phyloP scores from a whole-genome alignment of 805 yeast genomes.

The Ogataea paraovalis region DNA sequence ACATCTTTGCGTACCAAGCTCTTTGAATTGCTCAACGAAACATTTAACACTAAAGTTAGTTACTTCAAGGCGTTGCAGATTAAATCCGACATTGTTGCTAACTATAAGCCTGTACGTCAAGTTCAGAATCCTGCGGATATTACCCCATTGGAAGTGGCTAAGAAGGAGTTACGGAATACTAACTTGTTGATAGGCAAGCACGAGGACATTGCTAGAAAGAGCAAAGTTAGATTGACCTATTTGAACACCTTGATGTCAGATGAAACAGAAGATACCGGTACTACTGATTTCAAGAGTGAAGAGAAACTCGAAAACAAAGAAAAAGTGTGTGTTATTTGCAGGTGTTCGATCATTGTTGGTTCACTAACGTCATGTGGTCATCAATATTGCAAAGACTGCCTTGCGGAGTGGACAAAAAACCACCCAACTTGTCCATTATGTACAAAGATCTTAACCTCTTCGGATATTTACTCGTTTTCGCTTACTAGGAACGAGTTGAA shows the following conservation, averaged over 20 bases:
- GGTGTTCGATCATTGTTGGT: constrained; percentile 65
- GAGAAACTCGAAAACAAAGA: constrained; percentile 28
- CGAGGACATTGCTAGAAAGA: constrained; percentile 21
- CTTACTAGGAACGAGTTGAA: constrained; percentile 49
- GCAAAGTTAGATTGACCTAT: constrained; percentile 44
- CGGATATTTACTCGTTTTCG: constrained; percentile 68
- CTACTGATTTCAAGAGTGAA: constrained; percentile 18
- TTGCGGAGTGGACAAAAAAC: constrained; percentile 61
- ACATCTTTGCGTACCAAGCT: constrained; percentile 42
- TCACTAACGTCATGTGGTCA: constrained; percentile 90
- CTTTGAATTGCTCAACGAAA: constrained; percentile 50
- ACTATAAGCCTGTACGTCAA: constrained; percentile 34
- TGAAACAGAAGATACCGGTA: constrained; percentile 11
- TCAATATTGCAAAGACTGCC: constrained; percentile 78
- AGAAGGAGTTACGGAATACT: constrained; percentile 7
- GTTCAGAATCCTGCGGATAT: constrained; percentile 1
- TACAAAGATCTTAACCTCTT: constrained; percentile 44
- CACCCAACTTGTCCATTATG: constrained; percentile 77
- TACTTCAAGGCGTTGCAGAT: constrained; percentile 84
- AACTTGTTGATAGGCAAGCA: background rate
- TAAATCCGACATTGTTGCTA: constrained; percentile 76
- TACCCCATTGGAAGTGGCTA: constrained; percentile 23
- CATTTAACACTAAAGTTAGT: constrained; percentile 75
- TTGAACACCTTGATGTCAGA: constrained; percentile 36
- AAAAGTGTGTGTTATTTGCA: constrained; percentile 73